Conservation (phyloP, 768 basidiomycete species). For the Auriscalpium orientale region DNA sequence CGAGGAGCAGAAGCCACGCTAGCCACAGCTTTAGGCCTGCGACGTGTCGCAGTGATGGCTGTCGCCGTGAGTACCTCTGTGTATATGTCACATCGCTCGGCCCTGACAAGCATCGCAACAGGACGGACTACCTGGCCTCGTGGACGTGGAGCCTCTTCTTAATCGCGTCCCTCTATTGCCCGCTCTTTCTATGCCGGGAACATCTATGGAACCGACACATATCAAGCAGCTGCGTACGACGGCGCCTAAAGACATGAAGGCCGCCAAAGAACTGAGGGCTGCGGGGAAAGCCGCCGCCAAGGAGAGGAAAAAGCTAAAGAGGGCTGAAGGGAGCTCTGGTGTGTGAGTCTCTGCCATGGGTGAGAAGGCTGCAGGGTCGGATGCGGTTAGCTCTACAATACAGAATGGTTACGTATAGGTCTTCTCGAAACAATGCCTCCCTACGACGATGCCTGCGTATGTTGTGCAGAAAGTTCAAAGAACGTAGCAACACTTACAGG, state of each 20-base stretch:
- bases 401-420: too few species aligned
- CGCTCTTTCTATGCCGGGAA: slow-evolving; percentile 58
- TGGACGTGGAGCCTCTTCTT: slow-evolving; percentile 28
- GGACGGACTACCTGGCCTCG: slow-evolving; percentile 36
- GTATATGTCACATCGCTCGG: background rate
- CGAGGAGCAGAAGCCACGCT: slow-evolving; percentile 57
- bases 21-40: slow-evolving; percentile 55
- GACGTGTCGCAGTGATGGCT: slow-evolving; percentile 58
- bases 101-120: slow-evolving; percentile 13
- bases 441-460: too few species aligned
- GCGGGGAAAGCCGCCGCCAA: slow-evolving; percentile 45
- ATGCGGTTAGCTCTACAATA: too few species aligned
- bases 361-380: too few species aligned
- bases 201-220: slow-evolving; percentile 55
- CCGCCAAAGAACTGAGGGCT: slow-evolving; percentile 50
- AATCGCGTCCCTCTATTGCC: slow-evolving; percentile 44
- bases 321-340: too few species aligned
- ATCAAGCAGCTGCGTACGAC: slow-evolving; percentile 77
- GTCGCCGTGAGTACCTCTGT: slow-evolving; percentile 46
- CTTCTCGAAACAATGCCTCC: too few species aligned
- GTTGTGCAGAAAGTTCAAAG: too few species aligned
- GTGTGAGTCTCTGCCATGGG: too few species aligned
- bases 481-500: too few species aligned
- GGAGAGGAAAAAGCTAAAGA: slow-evolving; percentile 15
- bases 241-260: slow-evolving; percentile 73